phyloP scores from a whole-genome alignment of 2,329 filamentous ascomycete species.

The Parafenestella ontariensis region DNA sequence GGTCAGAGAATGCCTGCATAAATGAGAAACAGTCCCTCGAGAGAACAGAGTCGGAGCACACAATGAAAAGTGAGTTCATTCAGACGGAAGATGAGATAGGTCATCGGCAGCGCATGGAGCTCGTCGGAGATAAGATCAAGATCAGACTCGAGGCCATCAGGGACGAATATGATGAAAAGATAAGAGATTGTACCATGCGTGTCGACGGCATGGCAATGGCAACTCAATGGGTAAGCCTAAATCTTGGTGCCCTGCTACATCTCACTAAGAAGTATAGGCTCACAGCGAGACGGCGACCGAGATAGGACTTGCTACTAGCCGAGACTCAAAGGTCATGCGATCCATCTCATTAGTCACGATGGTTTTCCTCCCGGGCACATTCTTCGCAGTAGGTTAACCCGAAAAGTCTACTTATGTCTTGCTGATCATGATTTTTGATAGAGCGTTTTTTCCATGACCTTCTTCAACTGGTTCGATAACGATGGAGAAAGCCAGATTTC shows the following conservation, averaged over 20 bases:
- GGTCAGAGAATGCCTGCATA: not conserved
- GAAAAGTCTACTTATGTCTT: not conserved
- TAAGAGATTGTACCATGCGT: slow-evolving; percentile 29
- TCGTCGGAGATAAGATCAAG: slow-evolving; percentile 14
- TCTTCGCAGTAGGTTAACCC: slow-evolving; percentile 17
- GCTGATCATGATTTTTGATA: not conserved
- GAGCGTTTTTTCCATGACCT: slow-evolving; percentile 29
- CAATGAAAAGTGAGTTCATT: not conserved
- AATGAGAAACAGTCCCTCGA: not conserved
- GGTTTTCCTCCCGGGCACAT: slow-evolving; percentile 32
- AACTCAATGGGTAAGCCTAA: slow-evolving; percentile 25
- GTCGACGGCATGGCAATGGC: slow-evolving; percentile 35
- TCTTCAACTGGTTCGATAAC: slow-evolving; percentile 25
- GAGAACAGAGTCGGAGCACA: not conserved
- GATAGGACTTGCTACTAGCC: slow-evolving; percentile 22
- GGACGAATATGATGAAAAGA: slow-evolving; percentile 31
- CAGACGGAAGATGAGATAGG: not conserved
- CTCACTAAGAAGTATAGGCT: not conserved
- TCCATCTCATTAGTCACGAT: slow-evolving; percentile 33
- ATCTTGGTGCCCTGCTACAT: too few relatives aligned
- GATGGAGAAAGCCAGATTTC: slow-evolving; percentile 11
- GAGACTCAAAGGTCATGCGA: slow-evolving; percentile 25
- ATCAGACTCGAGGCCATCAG: slow-evolving; percentile 13
- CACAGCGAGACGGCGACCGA: slow-evolving; percentile 28
- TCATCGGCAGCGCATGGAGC: not conserved